Conservation (phyloP, 2,329 filamentous ascomycete species). For the Fusarium longipes region DNA sequence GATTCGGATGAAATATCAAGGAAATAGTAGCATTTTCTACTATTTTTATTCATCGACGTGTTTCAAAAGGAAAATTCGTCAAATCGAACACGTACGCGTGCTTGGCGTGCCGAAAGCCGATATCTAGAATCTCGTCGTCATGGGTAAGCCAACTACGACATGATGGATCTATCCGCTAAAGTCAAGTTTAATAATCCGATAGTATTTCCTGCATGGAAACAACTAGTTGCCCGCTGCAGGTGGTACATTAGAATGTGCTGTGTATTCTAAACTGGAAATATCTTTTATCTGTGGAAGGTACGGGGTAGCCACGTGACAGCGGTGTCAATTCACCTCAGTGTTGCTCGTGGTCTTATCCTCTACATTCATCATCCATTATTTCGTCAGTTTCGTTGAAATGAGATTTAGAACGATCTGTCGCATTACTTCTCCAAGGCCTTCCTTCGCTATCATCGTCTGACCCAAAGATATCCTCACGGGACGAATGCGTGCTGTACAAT, state of each 20-base stretch:
- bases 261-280: no score
- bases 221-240: no score
- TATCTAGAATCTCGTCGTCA: constrained; percentile 24
- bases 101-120: constrained; percentile 18
- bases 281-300: no score
- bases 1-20: constrained; percentile 26
- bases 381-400: not conserved
- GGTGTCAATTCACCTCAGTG: not conserved
- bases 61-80: not conserved
- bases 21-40: constrained; percentile 7
- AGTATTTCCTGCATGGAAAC: not conserved
- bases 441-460: not conserved
- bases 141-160: constrained; percentile 8
- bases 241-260: no score
- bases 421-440: not conserved
- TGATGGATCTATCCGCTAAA: not conserved
- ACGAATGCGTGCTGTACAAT: no score
- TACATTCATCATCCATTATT: not conserved
- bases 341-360: not conserved
- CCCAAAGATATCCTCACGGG: no score
- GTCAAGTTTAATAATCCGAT: not conserved
- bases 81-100: not conserved
- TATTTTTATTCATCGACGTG: constrained; percentile 18
- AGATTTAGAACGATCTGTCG: not conserved
- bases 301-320: not conserved